Percentiles rank a stretch among this genome's conserved stretches.
These are phyloP conservation scores for Bidens hawaiensis DNA, from an alignment of 140 eudicot genomes.

Conservation along the genomic window DNA sequence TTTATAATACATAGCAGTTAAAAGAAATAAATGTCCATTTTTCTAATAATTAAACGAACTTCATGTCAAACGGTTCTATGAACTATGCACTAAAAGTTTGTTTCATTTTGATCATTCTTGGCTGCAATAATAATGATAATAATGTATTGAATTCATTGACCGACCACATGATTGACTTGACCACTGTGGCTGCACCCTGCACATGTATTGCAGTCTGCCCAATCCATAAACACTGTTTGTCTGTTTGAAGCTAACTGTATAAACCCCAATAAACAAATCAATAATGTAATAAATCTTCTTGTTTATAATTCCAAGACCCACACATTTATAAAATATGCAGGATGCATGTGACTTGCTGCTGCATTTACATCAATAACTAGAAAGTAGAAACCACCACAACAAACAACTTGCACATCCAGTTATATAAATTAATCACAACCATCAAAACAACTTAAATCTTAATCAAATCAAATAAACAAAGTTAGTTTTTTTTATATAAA, in stretches of 20 bases:
- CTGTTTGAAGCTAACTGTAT: too few species aligned
- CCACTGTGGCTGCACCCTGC: constrained; percentile 27
- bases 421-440: constrained; percentile 31
- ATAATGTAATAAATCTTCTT: constrained; percentile 8
- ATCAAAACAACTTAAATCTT: constrained; percentile 14
- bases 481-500: constrained; percentile 21
- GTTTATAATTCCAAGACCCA: constrained; percentile 17
- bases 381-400: constrained; percentile 21
- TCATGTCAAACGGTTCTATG: too few species aligned
- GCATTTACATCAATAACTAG: constrained; percentile 26
- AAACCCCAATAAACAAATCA: constrained; percentile 16
- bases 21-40: too few species aligned
- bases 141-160: background rate
- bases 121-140: too few species aligned
- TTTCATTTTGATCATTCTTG: too few species aligned
- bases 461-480: constrained; percentile 2
- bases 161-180: constrained; percentile 25
- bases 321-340: constrained; percentile 12
- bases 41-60: too few species aligned
- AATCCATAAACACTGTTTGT: constrained; percentile 20
- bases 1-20: too few species aligned
- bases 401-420: constrained; percentile 14
- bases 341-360: constrained; percentile 34
- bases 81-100: too few species aligned
- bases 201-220: constrained; percentile 30